Evolutionary conservation across 83 land plant genomes (phyloP).

Genomic region (Thuja plicata): DNA sequence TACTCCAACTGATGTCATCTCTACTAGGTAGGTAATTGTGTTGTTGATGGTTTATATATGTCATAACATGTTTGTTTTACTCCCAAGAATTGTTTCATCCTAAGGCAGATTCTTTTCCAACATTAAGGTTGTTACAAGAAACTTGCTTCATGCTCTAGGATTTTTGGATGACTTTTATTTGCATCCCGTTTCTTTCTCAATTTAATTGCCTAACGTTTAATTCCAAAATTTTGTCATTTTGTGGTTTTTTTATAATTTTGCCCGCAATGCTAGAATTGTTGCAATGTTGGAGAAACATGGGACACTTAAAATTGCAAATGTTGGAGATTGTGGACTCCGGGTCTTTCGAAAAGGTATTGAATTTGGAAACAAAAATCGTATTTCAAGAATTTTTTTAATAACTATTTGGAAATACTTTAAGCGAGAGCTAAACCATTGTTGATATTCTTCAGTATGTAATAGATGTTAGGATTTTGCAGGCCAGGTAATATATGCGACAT

Average conservation of each 20-base stretch:
- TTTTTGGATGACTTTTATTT: not conserved
- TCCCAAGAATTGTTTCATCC: not conserved
- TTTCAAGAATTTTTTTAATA: not conserved
- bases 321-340: slow-evolving; percentile 94
- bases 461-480: slow-evolving; percentile 43
- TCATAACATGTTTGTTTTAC: not conserved
- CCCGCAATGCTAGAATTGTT: slow-evolving; percentile 59
- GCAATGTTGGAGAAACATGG: slow-evolving; percentile 87
- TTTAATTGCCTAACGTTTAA: not conserved
- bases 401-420: not conserved
- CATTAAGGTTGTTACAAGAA: not conserved
- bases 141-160: not conserved
- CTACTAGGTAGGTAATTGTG: not conserved
- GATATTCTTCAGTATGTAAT: not conserved
- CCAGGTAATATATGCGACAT: slow-evolving; percentile 65
- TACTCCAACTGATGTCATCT: not conserved
- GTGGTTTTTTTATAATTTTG: not conserved
- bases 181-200: not conserved
- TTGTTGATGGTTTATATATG: not conserved
- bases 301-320: slow-evolving; percentile 74
- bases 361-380: not conserved
- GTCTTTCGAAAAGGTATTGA: slow-evolving; percentile 67
- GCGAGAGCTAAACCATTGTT: not conserved
- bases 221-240: not conserved
- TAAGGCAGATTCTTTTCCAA: not conserved